Base-by-base conservation (phyloP, 768 basidiomycete genomes). In the Suillus occidentalis region DNA sequence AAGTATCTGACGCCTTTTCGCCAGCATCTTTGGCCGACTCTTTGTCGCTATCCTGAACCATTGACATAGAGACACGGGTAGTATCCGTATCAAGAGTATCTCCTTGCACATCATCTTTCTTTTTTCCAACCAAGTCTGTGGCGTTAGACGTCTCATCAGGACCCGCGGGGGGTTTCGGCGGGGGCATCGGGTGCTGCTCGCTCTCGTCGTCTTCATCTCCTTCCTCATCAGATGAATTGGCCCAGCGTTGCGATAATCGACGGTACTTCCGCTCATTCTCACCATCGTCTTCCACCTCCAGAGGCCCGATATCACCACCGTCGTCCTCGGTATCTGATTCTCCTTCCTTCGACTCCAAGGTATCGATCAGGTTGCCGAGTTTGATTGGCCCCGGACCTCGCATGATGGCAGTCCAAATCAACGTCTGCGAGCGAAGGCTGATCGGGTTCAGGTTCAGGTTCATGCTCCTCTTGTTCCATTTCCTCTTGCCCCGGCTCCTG, bases 331-430 rank as follows among this genome's bases (percentile, higher is more conserved):
- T 31, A 20, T 82, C 75, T 49, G 83, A 75, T 13, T 76, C 74
- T 42, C 71, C 74, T 3, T 74, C 72, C 12, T 72, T 56, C 14
- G 66, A 78, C 70, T 66, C 67, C 60, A 76, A 67, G 59, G 62
- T 74, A 28, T 75, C 74, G 2, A 80, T 63, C 28, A 79, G 67
- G n/a, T 74, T 67, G 66, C 25, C 25, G 72, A 53, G 36, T 62
- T 72, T 50, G 22, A 55, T 65, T 63, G 66, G 57, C n/a, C 58
- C 53, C 9, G 84, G 83, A 3, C 82, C 82, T 36, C 76, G 79
- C 14, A 85, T 69, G 57, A 84, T 67, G 10, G 78, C 76, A n/a
- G 9, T 84, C 80, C n/a, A 83, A 61, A 42, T 80, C 73, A 37
- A 68, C 66, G 1, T 72, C 63, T 16, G 63, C 53, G 1, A 69